Evolutionary conservation across 495 filamentous ascomycete species (phyloP).

Genomic region (Hypoxylon fragiforme): DNA sequence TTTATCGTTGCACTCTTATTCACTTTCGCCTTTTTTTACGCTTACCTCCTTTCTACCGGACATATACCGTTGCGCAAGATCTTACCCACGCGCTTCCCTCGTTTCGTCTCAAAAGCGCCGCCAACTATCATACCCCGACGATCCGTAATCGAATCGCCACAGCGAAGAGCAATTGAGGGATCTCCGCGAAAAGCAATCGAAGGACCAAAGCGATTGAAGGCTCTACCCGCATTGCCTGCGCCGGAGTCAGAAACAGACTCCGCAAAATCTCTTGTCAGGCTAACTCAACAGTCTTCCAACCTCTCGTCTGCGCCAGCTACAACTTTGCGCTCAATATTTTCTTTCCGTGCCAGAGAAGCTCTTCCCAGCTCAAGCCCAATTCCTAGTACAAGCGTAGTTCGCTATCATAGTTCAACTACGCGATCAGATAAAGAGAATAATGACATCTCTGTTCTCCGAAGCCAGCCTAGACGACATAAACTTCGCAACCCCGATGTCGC

Average conservation of each 20-base stretch:
- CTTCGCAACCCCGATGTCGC: constrained; percentile 61
- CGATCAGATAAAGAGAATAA: constrained; percentile 14
- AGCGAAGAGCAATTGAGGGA: not conserved
- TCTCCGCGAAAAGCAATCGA: constrained; percentile 17
- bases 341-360: constrained; percentile 25
- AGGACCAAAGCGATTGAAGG: constrained; percentile 19
- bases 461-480: constrained; percentile 46
- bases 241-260: constrained; percentile 32
- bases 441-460: constrained; percentile 35
- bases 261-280: constrained; percentile 38
- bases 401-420: constrained; percentile 1
- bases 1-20: constrained; percentile 55
- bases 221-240: constrained; percentile 31
- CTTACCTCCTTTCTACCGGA: constrained; percentile 49
- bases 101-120: constrained; percentile 18
- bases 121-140: constrained; percentile 8
- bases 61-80: constrained; percentile 34
- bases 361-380: constrained; percentile 16
- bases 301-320: constrained; percentile 18
- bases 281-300: constrained; percentile 17
- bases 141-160: constrained; percentile 20
- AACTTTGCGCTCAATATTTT: constrained; percentile 38
- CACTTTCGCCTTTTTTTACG: constrained; percentile 51
- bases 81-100: constrained; percentile 24
- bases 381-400: constrained; percentile 3